A percentile compares a stretch with the other conserved stretches of the same genome.
Evolutionary conservation across 1,139 yeast genomes (phyloP).

Genomic region (Saccharomycopsis crataegensis): DNA sequence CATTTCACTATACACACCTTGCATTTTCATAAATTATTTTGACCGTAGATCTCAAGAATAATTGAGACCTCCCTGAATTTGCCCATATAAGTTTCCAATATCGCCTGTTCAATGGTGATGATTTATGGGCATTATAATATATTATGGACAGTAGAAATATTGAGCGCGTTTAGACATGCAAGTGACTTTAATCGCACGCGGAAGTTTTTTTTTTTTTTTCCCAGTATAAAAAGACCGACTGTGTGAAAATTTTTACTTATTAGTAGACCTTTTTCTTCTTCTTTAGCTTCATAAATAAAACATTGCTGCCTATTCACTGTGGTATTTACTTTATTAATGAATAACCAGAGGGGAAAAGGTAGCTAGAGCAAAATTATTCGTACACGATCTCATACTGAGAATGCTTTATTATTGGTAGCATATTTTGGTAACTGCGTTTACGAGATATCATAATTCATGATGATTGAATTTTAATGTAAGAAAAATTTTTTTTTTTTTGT

Average conservation of each 20-base stretch:
- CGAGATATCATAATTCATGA: conserved; percentile 3
- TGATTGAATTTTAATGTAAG: not conserved
- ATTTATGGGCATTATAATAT: too few relatives aligned
- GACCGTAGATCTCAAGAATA: too few relatives aligned
- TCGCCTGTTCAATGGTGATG: too few relatives aligned
- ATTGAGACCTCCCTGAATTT: too few relatives aligned
- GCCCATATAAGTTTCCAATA: too few relatives aligned
- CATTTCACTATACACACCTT: too few relatives aligned
- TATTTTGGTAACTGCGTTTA: conserved; percentile 10
- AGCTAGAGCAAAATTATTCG: conserved; percentile 13
- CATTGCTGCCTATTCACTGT: conserved; percentile 19
- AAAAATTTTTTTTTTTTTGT: not conserved
- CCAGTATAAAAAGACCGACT: not conserved
- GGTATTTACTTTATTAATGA: conserved; percentile 13
- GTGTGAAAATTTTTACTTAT: not conserved
- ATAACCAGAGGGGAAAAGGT: conserved; percentile 20
- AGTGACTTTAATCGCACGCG: too few relatives aligned
- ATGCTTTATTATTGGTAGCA: not conserved
- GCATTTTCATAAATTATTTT: too few relatives aligned
- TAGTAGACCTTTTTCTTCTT: conserved; percentile 1
- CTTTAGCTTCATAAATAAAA: conserved; percentile 15
- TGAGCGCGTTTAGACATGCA: too few relatives aligned
- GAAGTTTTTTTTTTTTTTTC: too few relatives aligned
- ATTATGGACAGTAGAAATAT: too few relatives aligned
- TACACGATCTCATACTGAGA: conserved; percentile 16